Base-by-base conservation (phyloP, 2,329 filamentous ascomycete genomes). In the Cyanodermella asteris region DNA sequence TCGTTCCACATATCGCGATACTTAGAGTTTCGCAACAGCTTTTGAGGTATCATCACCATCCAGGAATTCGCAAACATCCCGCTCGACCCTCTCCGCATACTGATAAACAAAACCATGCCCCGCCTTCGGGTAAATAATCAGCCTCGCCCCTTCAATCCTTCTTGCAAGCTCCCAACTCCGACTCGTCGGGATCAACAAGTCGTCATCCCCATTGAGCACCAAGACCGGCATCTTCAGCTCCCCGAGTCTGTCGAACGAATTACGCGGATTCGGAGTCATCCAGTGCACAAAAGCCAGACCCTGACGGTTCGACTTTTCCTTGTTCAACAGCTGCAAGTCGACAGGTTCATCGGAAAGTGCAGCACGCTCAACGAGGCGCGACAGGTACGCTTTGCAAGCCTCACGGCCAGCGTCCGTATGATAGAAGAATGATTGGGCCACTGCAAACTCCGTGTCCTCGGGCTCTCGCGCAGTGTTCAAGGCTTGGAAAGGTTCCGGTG, bases 221-320 rank as follows among this genome's bases (percentile, higher is more conserved):
- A 47, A 30, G 2, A 43, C 37, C 3, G 40, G 40, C 31, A 42
- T 40, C 8, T 26, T 35, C 20, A 45, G 24, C 19, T 44, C 36
- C 5, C 28, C 20, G 4, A 46, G 30, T 8, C 42, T 30, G n/a
- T 38, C 37, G 3, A 29, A 28, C 7, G 22, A 16, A 16, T 24
- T 24, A 10, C n/a, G 11, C 11, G 22, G 22, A 13, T 24, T 24
- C 11, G 22, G 22, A 13, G 10, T 22, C 10, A 22, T 13, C 20
- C 2, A 13, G 13, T 13, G 20, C 20, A 22, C 12, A 11, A 11
- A 13, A 13, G 13, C 13, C 20, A 11, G 12, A 11, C 7, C 14
- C 20, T n/a, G 12, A 11, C 13, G 14, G 5, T 13, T 4, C 20
- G 20, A 22, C 14, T 22, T 22, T 3, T 13, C 20, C 20, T 13